Conservation (phyloP, 2,329 filamentous ascomycete species). For the Rhinocladiella mackenziei region DNA sequence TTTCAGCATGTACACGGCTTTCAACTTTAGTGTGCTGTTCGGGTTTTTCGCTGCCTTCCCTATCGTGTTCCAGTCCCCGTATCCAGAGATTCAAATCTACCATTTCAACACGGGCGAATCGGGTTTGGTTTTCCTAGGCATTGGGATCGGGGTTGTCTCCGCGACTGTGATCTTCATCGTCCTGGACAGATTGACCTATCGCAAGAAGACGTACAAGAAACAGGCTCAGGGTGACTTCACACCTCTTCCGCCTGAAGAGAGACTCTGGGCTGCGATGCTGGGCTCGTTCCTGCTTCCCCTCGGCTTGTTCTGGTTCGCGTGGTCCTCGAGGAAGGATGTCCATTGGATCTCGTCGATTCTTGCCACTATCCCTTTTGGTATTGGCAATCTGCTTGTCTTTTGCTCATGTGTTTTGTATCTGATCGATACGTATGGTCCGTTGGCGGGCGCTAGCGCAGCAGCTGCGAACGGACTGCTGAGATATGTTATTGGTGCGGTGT, state of each 20-base stretch:
- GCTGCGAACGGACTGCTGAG: conserved; percentile 37
- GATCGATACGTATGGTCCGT: conserved; percentile 32
- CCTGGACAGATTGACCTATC: conserved; percentile 26
- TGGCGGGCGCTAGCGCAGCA: conserved; percentile 32
- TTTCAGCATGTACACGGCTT: conserved; percentile 68
- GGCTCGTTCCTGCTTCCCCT: conserved; percentile 48
- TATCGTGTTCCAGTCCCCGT: conserved; percentile 63
- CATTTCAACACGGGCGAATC: conserved; percentile 62
- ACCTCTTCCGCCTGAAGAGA: conserved; percentile 45
- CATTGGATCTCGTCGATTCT: conserved; percentile 39
- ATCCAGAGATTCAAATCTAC: conserved; percentile 49
- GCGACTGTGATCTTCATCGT: conserved; percentile 34
- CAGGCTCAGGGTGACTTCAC: conserved; percentile 15
- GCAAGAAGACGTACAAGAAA: conserved; percentile 17
- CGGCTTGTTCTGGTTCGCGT: conserved; percentile 47
- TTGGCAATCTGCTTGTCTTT: conserved; percentile 33
- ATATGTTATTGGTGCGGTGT: conserved; percentile 34
- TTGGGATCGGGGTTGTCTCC: conserved; percentile 66
- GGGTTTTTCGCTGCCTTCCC: conserved; percentile 83
- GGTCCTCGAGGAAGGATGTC: conserved; percentile 41
- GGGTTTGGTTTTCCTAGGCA: conserved; percentile 76
- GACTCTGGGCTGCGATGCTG: conserved; percentile 47
- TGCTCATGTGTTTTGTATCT: conserved; percentile 46
- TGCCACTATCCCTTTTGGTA: conserved; percentile 30
- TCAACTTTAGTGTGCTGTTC: conserved; percentile 75